These are phyloP conservation scores for Metschnikowia vanudenii DNA, from an alignment of 805 yeast genomes.

Conservation along the genomic window DNA sequence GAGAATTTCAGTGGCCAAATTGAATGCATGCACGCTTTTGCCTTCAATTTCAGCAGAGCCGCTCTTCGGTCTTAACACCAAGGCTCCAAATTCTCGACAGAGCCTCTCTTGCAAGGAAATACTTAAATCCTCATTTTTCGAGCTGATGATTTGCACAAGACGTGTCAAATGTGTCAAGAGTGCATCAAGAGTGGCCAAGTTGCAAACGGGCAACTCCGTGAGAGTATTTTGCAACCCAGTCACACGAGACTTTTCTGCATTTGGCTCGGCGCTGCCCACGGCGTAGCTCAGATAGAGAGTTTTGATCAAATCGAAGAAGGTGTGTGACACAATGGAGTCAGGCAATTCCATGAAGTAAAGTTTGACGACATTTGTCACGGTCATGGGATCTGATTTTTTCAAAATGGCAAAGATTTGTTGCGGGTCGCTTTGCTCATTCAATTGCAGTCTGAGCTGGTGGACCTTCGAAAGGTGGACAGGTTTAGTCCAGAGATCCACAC, in stretches of 20 bases:
- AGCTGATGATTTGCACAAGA: slow-evolving; percentile 49
- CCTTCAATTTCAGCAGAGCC: slow-evolving; percentile 19
- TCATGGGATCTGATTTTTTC: slow-evolving; percentile 47
- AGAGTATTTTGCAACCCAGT: slow-evolving; percentile 65
- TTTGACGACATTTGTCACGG: slow-evolving; percentile 66
- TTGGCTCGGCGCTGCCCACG: slow-evolving; percentile 24
- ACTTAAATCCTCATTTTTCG: slow-evolving; percentile 35
- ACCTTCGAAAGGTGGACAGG: slow-evolving; percentile 60
- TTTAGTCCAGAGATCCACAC: slow-evolving; percentile 66
- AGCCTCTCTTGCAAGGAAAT: slow-evolving; percentile 45
- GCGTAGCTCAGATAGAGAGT: slow-evolving; percentile 54
- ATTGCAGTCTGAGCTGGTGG: slow-evolving; percentile 57
- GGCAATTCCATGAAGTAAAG: slow-evolving; percentile 78
- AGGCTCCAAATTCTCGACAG: slow-evolving; percentile 63
- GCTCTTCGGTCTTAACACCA: slow-evolving; percentile 53
- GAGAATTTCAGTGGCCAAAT: slow-evolving; percentile 21
- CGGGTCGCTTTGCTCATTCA: slow-evolving; percentile 41
- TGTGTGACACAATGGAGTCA: slow-evolving; percentile 65
- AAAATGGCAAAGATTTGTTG: slow-evolving; percentile 34
- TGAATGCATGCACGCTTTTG: slow-evolving; percentile 15
- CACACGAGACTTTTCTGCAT: slow-evolving; percentile 39
- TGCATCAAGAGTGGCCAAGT: slow-evolving; percentile 77
- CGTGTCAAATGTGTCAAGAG: slow-evolving; percentile 73
- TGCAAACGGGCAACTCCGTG: slow-evolving; percentile 64
- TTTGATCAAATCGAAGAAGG: slow-evolving; percentile 64